Conservation (phyloP, 441 rosid genomes). For the Isatis lusitanica region DNA sequence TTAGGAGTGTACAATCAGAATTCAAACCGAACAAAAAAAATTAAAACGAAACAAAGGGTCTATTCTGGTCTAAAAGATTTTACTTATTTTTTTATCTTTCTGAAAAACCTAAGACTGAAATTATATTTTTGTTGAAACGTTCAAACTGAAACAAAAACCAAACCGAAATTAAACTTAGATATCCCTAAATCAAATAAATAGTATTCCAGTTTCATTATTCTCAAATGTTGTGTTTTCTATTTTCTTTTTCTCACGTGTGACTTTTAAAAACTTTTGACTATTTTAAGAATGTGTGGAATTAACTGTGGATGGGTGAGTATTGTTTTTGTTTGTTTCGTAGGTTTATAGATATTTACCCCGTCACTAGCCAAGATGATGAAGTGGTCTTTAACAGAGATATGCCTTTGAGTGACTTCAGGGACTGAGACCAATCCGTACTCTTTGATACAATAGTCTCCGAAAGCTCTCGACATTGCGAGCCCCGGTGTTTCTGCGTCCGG, state of each 20-base stretch:
- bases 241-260: not conserved
- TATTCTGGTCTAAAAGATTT: not conserved
- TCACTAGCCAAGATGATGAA: conserved; percentile 87
- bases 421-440: conserved; percentile 77
- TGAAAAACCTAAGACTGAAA: not conserved
- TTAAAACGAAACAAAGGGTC: not conserved
- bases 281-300: not conserved
- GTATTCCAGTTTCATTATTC: not conserved
- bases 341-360: conserved; percentile 58
- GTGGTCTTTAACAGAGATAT: conserved; percentile 66
- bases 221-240: not conserved
- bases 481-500: conserved; percentile 79
- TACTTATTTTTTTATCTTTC: not conserved
- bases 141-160: not conserved
- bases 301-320: not conserved
- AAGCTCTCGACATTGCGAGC: conserved; percentile 97
- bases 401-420: conserved; percentile 86
- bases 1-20: not conserved
- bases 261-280: not conserved
- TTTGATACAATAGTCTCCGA: conserved; percentile 91
- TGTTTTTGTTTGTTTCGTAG: not conserved
- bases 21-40: not conserved
- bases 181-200: not conserved
- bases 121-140: too few relatives aligned
- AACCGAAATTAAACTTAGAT: not conserved